Base-by-base conservation (phyloP, 345 rosid species). In the Eucalyptus marginata region DNA sequence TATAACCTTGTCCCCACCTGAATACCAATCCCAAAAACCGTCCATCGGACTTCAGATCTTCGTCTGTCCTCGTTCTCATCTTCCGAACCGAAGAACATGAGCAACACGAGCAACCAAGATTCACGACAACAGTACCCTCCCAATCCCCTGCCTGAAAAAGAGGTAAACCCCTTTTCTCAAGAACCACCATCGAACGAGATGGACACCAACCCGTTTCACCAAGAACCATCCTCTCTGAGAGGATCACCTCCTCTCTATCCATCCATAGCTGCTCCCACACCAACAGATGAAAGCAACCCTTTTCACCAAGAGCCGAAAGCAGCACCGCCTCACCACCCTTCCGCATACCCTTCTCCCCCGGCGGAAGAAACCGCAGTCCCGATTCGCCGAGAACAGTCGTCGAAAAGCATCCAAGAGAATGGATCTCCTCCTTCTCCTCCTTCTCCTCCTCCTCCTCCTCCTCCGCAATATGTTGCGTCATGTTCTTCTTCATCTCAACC, bases 241-340 rank as follows among this genome's bases (percentile, higher is more conserved):
- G 83, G 24, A 86, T 25, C 87, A 14, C 56, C 90, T 47, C 56
- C 59, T 18, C 15, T 43, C 36, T 59, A 54, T 87, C 81, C 90
- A 49, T 13, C 87, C n/a, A 29, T 33, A 47, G 33, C 87, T 80
- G 47, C 64, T n/a, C 50, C 36, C 50, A 5, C 58, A 13, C 44
- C 87, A 20, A 10, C 83, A 20, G 83, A 76, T 36, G 83, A 76
- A 36, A 22, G 46, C 24, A 86, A 36, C 88, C 80, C 68, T 36
- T 40, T 36, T 76, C 83, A 36, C 15, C 83, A 76, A 10, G 83
- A 87, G 31, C 79, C 29, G 14, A 46, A 8, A 54, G 86, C 86
- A 86, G 87, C 92, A 36, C 88, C 66, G 49, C 88, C 92, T 54
- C 88, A 31, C 24, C 88, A 66, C 87, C 90, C 92, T 46, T 43